Base-by-base conservation (phyloP, 768 basidiomycete species). In the Gautieria morchelliformis region DNA sequence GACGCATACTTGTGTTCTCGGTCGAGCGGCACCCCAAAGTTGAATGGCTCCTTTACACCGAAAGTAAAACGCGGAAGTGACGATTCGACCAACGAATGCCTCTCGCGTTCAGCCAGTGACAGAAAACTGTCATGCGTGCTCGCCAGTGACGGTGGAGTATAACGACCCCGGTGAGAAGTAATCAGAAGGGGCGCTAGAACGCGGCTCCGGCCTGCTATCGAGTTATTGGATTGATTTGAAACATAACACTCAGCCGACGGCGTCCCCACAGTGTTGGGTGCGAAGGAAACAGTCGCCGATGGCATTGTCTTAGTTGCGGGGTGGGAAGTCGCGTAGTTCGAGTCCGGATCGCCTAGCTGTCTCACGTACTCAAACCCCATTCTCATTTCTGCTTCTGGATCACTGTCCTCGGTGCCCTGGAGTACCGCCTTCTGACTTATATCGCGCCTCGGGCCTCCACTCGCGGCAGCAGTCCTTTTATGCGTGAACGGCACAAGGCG, bases 401-500 rank as follows among this genome's bases (percentile, higher is more conserved):
- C 51, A 39, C 51, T 33, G 22, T 52, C 51, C 51, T 14, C 32
- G 12, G 11, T 35, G 7, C 17, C 24, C 17, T 49, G 20, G 11
- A 52, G 17, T 1, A 52, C 33, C 8, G 37, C 51, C 51, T 52
- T 52, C 51, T 52, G 51, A 33, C 51, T 37, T 14, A 52, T 19
- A 33, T 52, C 37, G 4, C 48, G 17, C 19, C 48, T 15, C 8
- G 35, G 33, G 20, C 20, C 14, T n/a, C 24, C 37, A 44, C 48
- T 24, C 17, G 51, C 5, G 1, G 35, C 33, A 12, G 33, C 7
- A 35, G 37, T 52, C 32, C 51, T 35, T 11, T 35, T 35, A 33
- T 52, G 51, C 1, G 32, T 52, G 51, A 52, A 52, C 6, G 51
- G 2, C 17, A 52, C 51, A 20, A 52, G 51, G 56, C 51, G 41